Base-by-base conservation (phyloP, 2,329 filamentous ascomycete genomes). In the Botrytis pseudocinerea region DNA sequence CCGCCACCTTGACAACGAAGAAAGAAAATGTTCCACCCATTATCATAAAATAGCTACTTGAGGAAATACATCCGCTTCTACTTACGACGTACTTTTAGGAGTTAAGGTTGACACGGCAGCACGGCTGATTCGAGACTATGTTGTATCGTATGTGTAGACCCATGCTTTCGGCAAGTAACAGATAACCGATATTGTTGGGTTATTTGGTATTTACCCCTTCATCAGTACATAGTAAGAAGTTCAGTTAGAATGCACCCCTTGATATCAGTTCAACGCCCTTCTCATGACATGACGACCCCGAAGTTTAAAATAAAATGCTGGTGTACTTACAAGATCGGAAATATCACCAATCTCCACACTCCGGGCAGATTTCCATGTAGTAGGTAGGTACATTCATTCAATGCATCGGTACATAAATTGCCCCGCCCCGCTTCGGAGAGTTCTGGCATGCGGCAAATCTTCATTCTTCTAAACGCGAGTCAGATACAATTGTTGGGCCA, bases 11-110 rank as follows among this genome's bases (percentile, higher is more conserved):
- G n/a, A 71, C 69, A 65, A 48, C 22, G 25, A 54, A 54, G 7
- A 28, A 32, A 32, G 65, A 57, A 57, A 14, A 57, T 54, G 65
- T 69, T 38, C 65, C 65, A 69, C 63, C 48, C n/a, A 42, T 22
- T 44, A n/a, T 20, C 35, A 57, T 12, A 57, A 18, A 32, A 57
- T 57, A 9, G 40, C 65, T 69, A 42, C 54, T 57, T 69, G 46
- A 69, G 65, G 65, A 57, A 42, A 69, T 16, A 69, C 38, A 57
- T 69, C 65, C 48, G 65, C 14, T 16, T 66, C 64, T 54, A 44
- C 7, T 16, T 38, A 10, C 62, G 44, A 35, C 20, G 28, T 40
- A 1, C 38, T 38, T 8, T 38, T 38, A 54, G 48, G 48, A 69
- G 61, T 64, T 64, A 46, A 64, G 40, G 32, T 40, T 32, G 9